A percentile compares a stretch with the other conserved stretches of the same genome.
Conservation (phyloP, 2,329 filamentous ascomycete genomes). For the Aureobasidium melanogenum region DNA sequence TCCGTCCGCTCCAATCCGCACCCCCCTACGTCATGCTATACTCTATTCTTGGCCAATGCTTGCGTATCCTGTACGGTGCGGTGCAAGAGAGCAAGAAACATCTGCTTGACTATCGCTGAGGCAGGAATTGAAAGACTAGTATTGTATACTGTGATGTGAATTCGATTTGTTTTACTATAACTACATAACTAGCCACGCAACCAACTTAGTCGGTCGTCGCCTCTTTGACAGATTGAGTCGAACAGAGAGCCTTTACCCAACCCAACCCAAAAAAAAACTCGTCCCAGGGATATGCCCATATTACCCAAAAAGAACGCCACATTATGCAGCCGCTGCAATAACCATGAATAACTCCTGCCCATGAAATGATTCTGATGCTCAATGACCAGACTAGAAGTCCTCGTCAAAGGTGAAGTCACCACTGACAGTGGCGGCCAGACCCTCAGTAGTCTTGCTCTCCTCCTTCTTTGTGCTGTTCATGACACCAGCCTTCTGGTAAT, state of each 20-base stretch:
- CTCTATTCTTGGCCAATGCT: conserved; percentile 8
- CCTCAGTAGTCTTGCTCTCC: conserved; percentile 42
- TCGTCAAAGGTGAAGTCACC: conserved; percentile 92
- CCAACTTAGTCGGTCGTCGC: background rate
- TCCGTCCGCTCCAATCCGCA: background rate
- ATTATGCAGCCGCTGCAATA: conserved; percentile 13
- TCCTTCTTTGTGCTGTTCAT: conserved; percentile 81
- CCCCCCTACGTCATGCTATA: conserved; percentile 10
- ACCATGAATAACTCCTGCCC: conserved; percentile 2
- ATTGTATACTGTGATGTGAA: background rate
- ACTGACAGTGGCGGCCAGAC: conserved; percentile 39
- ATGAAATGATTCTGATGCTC: background rate
- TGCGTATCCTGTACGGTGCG: background rate
- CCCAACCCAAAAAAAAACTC: background rate
- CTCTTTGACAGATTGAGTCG: background rate
- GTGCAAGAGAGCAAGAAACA: no score
- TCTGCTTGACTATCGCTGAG: background rate
- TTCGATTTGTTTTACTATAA: conserved; percentile 1
- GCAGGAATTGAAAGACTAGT: background rate
- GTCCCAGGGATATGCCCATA: conserved; percentile 8
- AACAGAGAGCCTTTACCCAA: conserved; percentile 6
- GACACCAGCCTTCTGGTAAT: conserved; percentile 99
- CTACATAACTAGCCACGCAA: conserved; percentile 5
- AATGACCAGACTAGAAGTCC: conserved; percentile 66
- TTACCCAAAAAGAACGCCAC: conserved; percentile 12